Evolutionary conservation across 345 rosid genomes (phyloP), one percentile per base, ranked within the genome.

Genomic region (Turritis glabra): DNA sequence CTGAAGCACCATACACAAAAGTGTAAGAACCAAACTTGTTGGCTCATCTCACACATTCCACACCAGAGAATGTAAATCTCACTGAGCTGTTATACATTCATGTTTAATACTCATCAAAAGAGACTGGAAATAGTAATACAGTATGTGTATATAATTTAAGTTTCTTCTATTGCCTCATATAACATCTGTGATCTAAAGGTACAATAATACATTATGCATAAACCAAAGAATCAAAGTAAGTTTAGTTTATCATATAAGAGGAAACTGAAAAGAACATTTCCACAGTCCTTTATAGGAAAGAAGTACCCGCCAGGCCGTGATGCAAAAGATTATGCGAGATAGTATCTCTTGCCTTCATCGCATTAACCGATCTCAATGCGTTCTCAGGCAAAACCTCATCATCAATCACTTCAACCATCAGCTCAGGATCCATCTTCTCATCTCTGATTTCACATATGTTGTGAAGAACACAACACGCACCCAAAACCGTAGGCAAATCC

Each of bases 401-500:
- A 21, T 90, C 96, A 22, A 85, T 17, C 43, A 90, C 77, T 29
- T 86, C 85, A 72, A 80, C 41, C 64, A 70, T 71, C 74, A 87
- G 80, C 53, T 66, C 80, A 0, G 84, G 78, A 35, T 87, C 89
- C 52, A 90, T 63, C 11, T 53, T 82, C 81, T 90, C 96, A 1
- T 64, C 76, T 27, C 72, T 81, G 38, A 88, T 76, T 56, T 90
- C 96, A 59, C 96, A 90, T 3, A 90, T 90, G 47, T 90, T 90
- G 38, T 88, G 93, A 81, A 90, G 62, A 15, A 90, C 96, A 52
- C 96, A 90, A 11, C 96, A 90, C 0, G 96, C 96, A 1, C 96
- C 96, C 3, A 90, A 84, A 11, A 90, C 87, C 23, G 85, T 84
- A 10, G 93, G 96, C 86, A 90, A 75, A 67, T 90, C 96, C 72